A percentile compares a stretch with the other conserved stretches of the same genome.
Evolutionary conservation across 176 grass and related monocot species (phyloP).

Genomic region (bread wheat (Triticum aestivum)): IWGSC_CS_RefSeq_v2.1 NC_057802.1:601762174-601762673

Average conservation of each 20-base stretch:
- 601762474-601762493: not conserved
- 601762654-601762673: not conserved
- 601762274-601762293: not conserved
- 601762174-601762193: not conserved
- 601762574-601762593: not conserved
- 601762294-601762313: not conserved
- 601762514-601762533: not conserved
- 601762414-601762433: too few relatives aligned
- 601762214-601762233: not conserved
- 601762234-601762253: conserved; percentile 9
- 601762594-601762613: not conserved
- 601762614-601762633: not conserved
- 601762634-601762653: not conserved
- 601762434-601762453: not conserved
- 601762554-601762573: not conserved
- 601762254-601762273: not conserved
- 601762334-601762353: not conserved
- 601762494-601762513: not conserved
- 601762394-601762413: not conserved
- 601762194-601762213: not conserved
- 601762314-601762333: not conserved
- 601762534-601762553: not conserved
- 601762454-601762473: not conserved
- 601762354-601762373: not conserved
- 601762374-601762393: not conserved